Evolutionary conservation across 768 basidiomycete species (phyloP).

Genomic region (Pisolithus albus): DNA sequence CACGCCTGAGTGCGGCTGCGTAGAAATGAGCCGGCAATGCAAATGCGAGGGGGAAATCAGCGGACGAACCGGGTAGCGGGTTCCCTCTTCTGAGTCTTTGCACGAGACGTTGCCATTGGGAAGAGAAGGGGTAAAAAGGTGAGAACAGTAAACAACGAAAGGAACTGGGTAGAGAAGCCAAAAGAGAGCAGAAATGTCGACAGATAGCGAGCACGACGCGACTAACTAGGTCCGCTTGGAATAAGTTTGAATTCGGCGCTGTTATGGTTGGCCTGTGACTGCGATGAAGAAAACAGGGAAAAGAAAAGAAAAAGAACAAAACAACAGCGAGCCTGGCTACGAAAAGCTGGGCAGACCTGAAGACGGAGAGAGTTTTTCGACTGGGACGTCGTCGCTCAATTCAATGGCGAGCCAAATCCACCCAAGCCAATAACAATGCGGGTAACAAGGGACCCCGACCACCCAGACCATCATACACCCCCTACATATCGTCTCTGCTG

Average conservation of each 20-base stretch:
- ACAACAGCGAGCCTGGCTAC: conserved; percentile 13
- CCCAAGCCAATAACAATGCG: conserved; percentile 20
- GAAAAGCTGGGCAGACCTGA: conserved; percentile 18
- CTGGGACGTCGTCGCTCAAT: conserved; percentile 19
- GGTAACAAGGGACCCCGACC: conserved; percentile 5
- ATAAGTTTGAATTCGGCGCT: conserved; percentile 11
- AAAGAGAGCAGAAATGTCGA: conserved; percentile 30
- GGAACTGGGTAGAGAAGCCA: conserved; percentile 12
- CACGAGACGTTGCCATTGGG: conserved; percentile 57
- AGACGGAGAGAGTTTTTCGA: conserved; percentile 15
- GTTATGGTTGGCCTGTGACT: conserved; percentile 16
- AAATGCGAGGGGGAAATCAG: conserved; percentile 5
- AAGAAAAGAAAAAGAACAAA: conserved; percentile 6
- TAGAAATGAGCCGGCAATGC: conserved; percentile 6
- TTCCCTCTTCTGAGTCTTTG: conserved; percentile 62
- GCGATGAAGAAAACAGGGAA: not conserved
- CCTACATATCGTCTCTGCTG: no score
- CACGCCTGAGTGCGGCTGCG: conserved; percentile 44
- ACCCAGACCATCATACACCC: not conserved
- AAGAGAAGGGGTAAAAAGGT: conserved; percentile 10
- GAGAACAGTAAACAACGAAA: conserved; percentile 26
- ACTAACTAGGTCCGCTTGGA: conserved; percentile 19
- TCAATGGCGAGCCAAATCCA: conserved; percentile 15
- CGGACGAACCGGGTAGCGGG: conserved; percentile 43
- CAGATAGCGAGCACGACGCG: conserved; percentile 31